Percentiles rank a stretch among this genome's conserved stretches.
Evolutionary conservation across 129 eudicot genomes (phyloP).

Genomic region (Mikania micrantha): DNA sequence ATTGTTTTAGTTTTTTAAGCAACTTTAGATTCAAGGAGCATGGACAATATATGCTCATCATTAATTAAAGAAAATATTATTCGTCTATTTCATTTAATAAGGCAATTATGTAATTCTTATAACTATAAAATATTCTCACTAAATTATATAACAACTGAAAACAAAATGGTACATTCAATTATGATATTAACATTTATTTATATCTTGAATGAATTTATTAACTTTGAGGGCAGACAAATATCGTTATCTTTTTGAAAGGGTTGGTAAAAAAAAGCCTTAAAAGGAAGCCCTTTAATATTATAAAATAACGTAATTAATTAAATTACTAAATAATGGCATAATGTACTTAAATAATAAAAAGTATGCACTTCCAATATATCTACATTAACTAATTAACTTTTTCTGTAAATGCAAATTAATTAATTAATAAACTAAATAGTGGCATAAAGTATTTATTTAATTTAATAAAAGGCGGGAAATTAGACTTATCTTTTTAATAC

Average conservation of each 20-base stretch:
- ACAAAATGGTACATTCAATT: background rate
- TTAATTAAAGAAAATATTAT: background rate
- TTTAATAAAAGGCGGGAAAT: slow-evolving; percentile 46
- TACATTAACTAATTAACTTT: background rate
- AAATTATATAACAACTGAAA: background rate
- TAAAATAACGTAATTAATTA: background rate
- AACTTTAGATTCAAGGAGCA: background rate
- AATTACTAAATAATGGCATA: background rate
- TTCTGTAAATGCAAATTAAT: no score
- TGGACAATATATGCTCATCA: background rate
- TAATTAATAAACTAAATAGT: background rate
- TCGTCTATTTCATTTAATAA: background rate
- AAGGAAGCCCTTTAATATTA: background rate
- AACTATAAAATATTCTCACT: background rate
- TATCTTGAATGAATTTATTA: background rate
- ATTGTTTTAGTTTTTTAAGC: background rate
- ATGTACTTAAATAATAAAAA: background rate
- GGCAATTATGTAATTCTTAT: background rate
- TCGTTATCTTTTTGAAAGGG: background rate
- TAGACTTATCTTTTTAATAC: background rate
- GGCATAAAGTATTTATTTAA: background rate
- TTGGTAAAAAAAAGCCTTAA: background rate
- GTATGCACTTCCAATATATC: background rate
- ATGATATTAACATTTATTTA: background rate
- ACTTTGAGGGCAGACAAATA: background rate